These are phyloP conservation scores for Podospora appendiculata DNA, from an alignment of 495 filamentous ascomycete species.

Conservation along the genomic window DNA sequence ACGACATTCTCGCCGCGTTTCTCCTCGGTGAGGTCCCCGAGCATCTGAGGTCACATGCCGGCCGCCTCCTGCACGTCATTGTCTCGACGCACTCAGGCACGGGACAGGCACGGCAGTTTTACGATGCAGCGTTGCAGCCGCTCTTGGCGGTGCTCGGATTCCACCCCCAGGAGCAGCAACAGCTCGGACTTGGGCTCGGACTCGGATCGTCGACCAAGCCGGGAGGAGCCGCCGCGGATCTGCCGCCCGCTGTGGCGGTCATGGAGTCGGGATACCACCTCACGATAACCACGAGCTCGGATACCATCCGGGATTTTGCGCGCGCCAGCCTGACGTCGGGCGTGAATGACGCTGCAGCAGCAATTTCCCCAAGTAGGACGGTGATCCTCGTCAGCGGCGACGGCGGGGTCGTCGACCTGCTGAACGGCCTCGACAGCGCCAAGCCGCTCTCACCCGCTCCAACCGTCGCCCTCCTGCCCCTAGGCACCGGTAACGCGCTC, in stretches of 20 bases:
- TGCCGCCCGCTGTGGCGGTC: neutral
- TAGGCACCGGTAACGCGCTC: conserved; percentile 87
- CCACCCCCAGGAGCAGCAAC: neutral
- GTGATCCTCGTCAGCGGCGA: conserved; percentile 79
- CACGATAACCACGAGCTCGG: conserved; percentile 50
- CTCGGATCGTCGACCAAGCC: neutral
- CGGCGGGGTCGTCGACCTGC: conserved; percentile 69
- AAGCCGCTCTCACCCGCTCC: conserved; percentile 27
- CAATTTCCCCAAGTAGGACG: conserved; percentile 34
- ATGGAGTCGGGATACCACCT: conserved; percentile 32
- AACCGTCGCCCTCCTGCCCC: conserved; percentile 57
- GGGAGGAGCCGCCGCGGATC: neutral
- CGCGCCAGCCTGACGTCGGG: conserved; percentile 25
- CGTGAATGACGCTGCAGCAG: conserved; percentile 13
- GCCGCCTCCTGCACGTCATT: conserved; percentile 48
- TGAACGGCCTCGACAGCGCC: conserved; percentile 47
- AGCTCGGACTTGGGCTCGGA: neutral
- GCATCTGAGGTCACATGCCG: conserved; percentile 22
- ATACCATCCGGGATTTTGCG: conserved; percentile 56
- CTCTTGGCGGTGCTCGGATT: conserved; percentile 34
- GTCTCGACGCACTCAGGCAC: conserved; percentile 70
- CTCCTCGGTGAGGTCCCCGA: conserved; percentile 21
- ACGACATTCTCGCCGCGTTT: conserved; percentile 20
- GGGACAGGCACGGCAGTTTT: conserved; percentile 51
- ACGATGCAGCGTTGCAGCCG: conserved; percentile 46